Base-by-base conservation (phyloP, 2,329 filamentous ascomycete genomes). In the Hypoxylon sp. region DNA sequence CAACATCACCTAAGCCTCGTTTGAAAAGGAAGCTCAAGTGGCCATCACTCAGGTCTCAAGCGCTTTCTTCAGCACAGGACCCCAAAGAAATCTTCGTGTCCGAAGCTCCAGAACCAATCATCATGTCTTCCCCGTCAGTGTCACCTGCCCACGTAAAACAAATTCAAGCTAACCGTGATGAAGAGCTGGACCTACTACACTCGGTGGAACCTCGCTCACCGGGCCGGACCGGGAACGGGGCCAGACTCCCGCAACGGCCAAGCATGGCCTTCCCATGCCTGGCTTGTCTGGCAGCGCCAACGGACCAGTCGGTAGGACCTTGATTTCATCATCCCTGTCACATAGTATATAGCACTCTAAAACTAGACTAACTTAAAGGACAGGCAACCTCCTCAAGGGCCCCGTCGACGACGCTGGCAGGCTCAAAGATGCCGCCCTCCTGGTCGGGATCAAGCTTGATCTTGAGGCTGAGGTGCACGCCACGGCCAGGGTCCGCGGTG, bases 361-460 rank as follows among this genome's bases (percentile, higher is more conserved):
- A n/a, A n/a, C n/a, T n/a, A n/a, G n/a, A n/a, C n/a, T n/a, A n/a
- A n/a, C n/a, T n/a, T n/a, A n/a, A n/a, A 25, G 17, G 17, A 13
- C 36, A 80, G 78, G 79, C 40, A 74, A 78, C 59, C 75, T 84
- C 23, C 77, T 85, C 62, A 82, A 81, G 67, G 81, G 81, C 3
- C 75, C 81, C 19, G 76, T 79, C 19, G 80, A 83, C 57, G 77
- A 79, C 21, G 73, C 82, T 41, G 81, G 82, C 50, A 78, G 80
- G 60, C 73, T 80, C 53, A 85, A 83, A 70, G 73, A 78, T 43
- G 79, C 82, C 5, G 81, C 79, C 2, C 73, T 85, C 51, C 73
- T 84, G 67, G 73, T 86, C 32, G 82, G 82, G 51, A 82, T 84
- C 73, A 84, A 85, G 73, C 73, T 86, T 34, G 82, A 86, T 65